Evolutionary conservation across 345 rosid genomes (phyloP).

Genomic region (Acer campestre): DNA sequence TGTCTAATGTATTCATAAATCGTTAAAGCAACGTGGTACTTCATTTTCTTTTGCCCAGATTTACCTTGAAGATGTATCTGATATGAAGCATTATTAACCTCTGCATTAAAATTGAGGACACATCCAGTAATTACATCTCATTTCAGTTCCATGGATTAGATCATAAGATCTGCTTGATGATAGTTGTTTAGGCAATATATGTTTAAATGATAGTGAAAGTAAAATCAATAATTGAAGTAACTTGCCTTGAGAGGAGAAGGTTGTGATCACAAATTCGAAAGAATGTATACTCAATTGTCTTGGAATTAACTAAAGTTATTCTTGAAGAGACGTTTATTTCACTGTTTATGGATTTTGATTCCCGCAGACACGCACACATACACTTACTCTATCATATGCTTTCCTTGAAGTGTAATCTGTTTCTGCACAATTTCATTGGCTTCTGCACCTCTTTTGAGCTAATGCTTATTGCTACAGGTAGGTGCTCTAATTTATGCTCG

Average conservation of each 20-base stretch:
- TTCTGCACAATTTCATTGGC: not conserved
- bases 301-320: not conserved
- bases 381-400: too few species aligned
- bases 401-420: not conserved
- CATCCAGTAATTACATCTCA: not conserved
- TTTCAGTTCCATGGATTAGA: not conserved
- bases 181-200: not conserved
- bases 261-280: not conserved
- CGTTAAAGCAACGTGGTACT: not conserved
- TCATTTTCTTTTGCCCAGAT: not conserved
- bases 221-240: not conserved
- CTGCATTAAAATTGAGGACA: not conserved
- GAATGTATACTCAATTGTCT: not conserved
- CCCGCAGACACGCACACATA: not conserved
- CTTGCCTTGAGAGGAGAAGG: not conserved
- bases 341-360: not conserved
- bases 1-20: not conserved
- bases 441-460: conserved; percentile 1
- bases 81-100: not conserved
- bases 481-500: conserved; percentile 77
- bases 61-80: conserved; percentile 1
- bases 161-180: not conserved
- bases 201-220: not conserved
- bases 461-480: conserved; percentile 41
- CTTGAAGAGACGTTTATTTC: not conserved